Percentiles rank a stretch among this genome's conserved stretches.
Conservation (phyloP, 1,284 basidiomycete genomes). For the Testicularia cyperi region DNA sequence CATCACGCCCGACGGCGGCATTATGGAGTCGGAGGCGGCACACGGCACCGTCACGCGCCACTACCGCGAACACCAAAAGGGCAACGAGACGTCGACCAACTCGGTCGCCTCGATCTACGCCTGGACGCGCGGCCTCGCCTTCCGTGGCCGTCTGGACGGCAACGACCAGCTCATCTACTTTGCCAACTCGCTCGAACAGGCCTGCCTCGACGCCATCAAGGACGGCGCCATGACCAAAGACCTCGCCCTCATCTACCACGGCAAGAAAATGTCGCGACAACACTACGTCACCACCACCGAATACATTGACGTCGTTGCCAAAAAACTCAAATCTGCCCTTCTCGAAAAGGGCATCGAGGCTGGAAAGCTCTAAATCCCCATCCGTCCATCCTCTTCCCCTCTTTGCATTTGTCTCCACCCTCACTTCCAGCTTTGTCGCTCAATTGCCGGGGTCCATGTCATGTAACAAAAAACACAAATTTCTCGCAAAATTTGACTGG, state of each 20-base stretch:
- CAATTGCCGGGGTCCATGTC: too few relatives aligned
- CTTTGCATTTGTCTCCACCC: too few relatives aligned
- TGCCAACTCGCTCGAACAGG: slow-evolving; percentile 80
- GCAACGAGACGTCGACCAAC: slow-evolving; percentile 85
- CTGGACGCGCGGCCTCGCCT: slow-evolving; percentile 86
- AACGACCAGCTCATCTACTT: slow-evolving; percentile 77
- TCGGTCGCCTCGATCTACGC: slow-evolving; percentile 98
- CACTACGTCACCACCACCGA: slow-evolving; percentile 58
- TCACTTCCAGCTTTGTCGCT: too few relatives aligned
- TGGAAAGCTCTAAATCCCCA: slow-evolving; percentile 41
- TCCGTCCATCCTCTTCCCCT: too few relatives aligned
- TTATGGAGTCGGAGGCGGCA: slow-evolving; percentile 69
- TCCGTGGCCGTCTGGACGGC: slow-evolving; percentile 87
- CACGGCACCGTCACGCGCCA: slow-evolving; percentile 79
- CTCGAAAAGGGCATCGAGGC: slow-evolving; percentile 38
- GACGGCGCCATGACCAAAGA: slow-evolving; percentile 85
- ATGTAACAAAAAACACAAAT: too few relatives aligned
- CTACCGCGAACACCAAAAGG: slow-evolving; percentile 93
- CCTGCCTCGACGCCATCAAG: slow-evolving; percentile 88
- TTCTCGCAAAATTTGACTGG: too few relatives aligned
- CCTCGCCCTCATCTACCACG: slow-evolving; percentile 90
- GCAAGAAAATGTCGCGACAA: slow-evolving; percentile 66
- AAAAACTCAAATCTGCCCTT: slow-evolving; percentile 46
- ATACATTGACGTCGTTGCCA: slow-evolving; percentile 55
- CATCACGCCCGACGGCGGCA: slow-evolving; percentile 89